Evolutionary conservation across 768 basidiomycete species (phyloP).

Genomic region (Fibroporia radiculosa): DNA sequence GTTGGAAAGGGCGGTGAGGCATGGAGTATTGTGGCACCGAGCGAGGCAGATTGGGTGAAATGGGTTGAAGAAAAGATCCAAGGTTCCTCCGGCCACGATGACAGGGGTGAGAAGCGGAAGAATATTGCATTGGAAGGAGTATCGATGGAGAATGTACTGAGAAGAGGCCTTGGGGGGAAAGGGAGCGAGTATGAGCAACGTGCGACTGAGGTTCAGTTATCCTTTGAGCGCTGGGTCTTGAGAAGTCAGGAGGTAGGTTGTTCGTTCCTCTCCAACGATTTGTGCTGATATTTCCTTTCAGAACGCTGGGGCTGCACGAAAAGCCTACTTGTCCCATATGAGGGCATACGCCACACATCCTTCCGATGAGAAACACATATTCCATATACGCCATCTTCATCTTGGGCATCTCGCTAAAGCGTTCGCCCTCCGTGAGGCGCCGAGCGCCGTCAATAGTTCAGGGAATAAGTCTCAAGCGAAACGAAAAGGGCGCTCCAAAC

Average conservation of each 20-base stretch:
- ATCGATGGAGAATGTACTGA: constrained; percentile 62
- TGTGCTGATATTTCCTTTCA: constrained; percentile 23
- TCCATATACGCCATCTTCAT: constrained; percentile 91
- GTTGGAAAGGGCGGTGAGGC: constrained; percentile 94
- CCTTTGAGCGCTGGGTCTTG: constrained; percentile 93
- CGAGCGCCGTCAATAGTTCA: constrained; percentile 30
- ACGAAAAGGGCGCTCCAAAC: neutral
- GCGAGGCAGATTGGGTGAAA: constrained; percentile 81
- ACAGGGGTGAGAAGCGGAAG: constrained; percentile 17
- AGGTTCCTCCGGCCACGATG: constrained; percentile 29
- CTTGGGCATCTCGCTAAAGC: constrained; percentile 92
- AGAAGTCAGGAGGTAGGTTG: constrained; percentile 55
- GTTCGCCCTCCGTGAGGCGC: constrained; percentile 85
- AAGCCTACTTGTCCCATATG: constrained; percentile 87
- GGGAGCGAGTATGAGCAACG: constrained; percentile 76
- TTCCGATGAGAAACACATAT: constrained; percentile 89
- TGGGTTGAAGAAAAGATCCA: constrained; percentile 86
- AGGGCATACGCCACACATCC: constrained; percentile 98
- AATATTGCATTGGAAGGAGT: constrained; percentile 50
- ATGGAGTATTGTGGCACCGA: constrained; percentile 86
- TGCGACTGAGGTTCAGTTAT: constrained; percentile 92
- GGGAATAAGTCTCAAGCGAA: constrained; percentile 12
- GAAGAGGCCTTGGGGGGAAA: constrained; percentile 80
- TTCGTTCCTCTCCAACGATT: neutral
- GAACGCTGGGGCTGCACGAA: constrained; percentile 74